Evolutionary conservation across 495 filamentous ascomycete species (phyloP).

Genomic region (Penicillium macrosclerotiorum): DNA sequence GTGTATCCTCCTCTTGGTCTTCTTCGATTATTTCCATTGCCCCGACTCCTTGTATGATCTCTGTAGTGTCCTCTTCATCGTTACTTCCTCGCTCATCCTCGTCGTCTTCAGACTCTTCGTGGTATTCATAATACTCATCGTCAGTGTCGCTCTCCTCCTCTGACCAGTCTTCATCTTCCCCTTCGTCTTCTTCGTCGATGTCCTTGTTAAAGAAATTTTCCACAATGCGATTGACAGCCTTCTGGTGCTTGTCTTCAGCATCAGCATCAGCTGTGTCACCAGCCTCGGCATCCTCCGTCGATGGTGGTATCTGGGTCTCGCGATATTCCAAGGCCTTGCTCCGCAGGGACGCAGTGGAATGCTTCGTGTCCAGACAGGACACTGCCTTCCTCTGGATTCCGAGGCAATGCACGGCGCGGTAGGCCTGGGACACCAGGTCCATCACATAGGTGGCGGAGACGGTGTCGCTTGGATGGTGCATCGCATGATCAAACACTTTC

Average conservation of each 20-base stretch:
- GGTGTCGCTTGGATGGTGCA: not conserved
- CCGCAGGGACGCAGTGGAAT: constrained; percentile 4
- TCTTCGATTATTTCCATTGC: not conserved
- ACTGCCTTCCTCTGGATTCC: constrained; percentile 10
- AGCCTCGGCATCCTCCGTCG: not conserved
- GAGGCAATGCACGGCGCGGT: constrained; percentile 13
- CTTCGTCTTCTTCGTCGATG: constrained; percentile 13
- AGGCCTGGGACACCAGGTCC: constrained; percentile 13
- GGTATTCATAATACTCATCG: constrained; percentile 19
- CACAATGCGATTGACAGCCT: not conserved
- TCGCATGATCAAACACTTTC: constrained; percentile 11
- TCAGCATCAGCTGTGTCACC: not conserved
- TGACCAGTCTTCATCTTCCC: constrained; percentile 11
- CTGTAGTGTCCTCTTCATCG: no score
- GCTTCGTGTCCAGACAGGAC: constrained; percentile 3
- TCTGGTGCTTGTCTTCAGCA: not conserved
- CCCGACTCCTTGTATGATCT: not conserved
- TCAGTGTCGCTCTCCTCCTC: constrained; percentile 11
- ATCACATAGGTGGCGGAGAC: constrained; percentile 14
- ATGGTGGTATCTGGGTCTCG: not conserved
- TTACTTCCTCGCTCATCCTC: not conserved
- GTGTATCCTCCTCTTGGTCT: not conserved
- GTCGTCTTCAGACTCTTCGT: constrained; percentile 9
- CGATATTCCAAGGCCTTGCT: constrained; percentile 4
- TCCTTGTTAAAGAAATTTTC: constrained; percentile 1